Base-by-base conservation (phyloP, 345 rosid genomes). In the Pistacia atlantica region DNA sequence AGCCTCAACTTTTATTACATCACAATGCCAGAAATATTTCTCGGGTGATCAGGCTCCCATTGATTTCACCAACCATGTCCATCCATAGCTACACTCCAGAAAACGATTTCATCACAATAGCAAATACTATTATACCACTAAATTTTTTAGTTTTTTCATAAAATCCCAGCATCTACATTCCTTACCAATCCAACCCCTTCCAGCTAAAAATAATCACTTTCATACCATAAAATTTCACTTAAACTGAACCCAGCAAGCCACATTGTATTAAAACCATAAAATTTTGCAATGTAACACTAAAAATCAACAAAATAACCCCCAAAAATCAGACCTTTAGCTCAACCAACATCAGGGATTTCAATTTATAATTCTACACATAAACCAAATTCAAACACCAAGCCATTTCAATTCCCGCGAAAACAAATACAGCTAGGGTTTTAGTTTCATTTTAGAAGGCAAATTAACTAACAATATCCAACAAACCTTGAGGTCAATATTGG, bases 401-500 rank as follows among this genome's bases (percentile, higher is more conserved):
- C 38, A 57, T 3, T 17, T 48, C 14, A 48, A 46, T 51, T 61
- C 48, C 54, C 68, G 18, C 68, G 48, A 62, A 61, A 61, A 33
- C 57, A 31, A 22, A 49, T 3, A 25, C 25, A 16, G 13, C 46
- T 25, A 13, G 75, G 75, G 52, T 58, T 61, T 20, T 4, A 31
- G 3, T 31, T 31, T 31, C 33, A 31, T 31, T 31, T 31, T 31
- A 31, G 33, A 31, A 31, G 33, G 33, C 33, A 31, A 31, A 31
- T 31, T 31, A 1, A 7, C 6, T 42, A 42, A 42, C 46, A 42
- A 42, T 5, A 8, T 42, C 46, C 46, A 42, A 42, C 46, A 42
- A 69, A 90, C 97, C 93, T 93, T 93, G 81, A 92, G 97, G 84
- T 93, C 98, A 78, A 94, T 90, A 66, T 94, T 93, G 80, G 95